Base-by-base conservation (phyloP, 2,329 filamentous ascomycete species). In the Nemania abortiva region DNA sequence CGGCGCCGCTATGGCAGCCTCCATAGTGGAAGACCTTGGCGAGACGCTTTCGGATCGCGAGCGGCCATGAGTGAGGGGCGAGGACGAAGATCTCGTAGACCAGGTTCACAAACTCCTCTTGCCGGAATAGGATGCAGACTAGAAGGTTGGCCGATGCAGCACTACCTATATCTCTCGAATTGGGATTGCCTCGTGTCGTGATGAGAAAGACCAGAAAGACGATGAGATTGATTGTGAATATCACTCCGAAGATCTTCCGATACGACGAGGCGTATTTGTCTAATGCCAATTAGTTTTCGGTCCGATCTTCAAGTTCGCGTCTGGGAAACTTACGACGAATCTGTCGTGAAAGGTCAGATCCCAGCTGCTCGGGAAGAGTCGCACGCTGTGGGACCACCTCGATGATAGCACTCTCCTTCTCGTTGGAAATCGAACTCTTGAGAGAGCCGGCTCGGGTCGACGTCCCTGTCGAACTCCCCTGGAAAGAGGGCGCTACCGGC, bases 1-100 rank as follows among this genome's bases (percentile, higher is more conserved):
- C 85, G 6, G 84, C 82, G 15, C 83, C 84, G n/a, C 83, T 85
- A 76, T 87, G 85, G 22, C 86, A 77, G 49, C 85, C 85, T 45
- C 85, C 85, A 45, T 87, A 79, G 73, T 87, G 85, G 75, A 86
- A 87, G 70, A 87, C 82, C 76, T 87, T 86, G 69, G 84, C 85
- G 37, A 82, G 82, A 4, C 82, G 80, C 37, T 79, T 80, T 34
- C 86, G 84, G 60, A 89, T 74, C 73, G 81, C 81, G 3, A 89
- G 78, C 0, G 87, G 87, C 52, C 79, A 77, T 0, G 83, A 83
- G 0, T 78, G 77, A 24, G 84, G 83, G 11, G 86, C 78, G 2
- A 81, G 84, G 71, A 82, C 85, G 66, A 81, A 81, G 55, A 85
- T 72, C 62, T 74, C 75, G 75, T 86, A 89, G 9, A 88, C 76